Evolutionary conservation across 2,329 filamentous ascomycete genomes (phyloP), one percentile per base, ranked within the genome.

Genomic region (Grosmannia penicillata): DNA sequence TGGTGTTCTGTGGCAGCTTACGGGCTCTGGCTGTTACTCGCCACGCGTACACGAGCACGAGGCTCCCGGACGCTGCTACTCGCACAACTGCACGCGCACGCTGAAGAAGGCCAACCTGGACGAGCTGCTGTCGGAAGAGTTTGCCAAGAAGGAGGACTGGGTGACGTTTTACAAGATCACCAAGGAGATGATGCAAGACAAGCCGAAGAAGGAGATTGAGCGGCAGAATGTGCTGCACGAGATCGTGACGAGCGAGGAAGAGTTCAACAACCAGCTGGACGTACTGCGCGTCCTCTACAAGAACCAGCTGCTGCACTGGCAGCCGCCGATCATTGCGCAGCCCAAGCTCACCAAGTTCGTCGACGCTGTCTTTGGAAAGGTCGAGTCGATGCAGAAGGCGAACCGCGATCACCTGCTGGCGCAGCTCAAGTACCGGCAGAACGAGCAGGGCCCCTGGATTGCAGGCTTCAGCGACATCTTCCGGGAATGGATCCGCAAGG

Each of bases 401-500:
- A 96, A 96, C 57, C 91, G 93, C 56, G 87, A 95, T 45, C 80
- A 91, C 55, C 70, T 98, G 17, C 63, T 98, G 19, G 82, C 89
- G 2, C 89, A 95, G 56, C 72, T 98, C 50, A 96, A 96, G 53
- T 98, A 96, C 55, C 77, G 91, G 21, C 91, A 98, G 56, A 82
- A 91, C 51, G 91, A 96, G 54, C 89, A 98, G 60, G 91, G 91
- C 0, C 91, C 91, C 0, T 98, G 86, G 77, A 79, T 98, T 42
- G 68, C 74, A 11, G 91, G 91, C 4, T 95, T 95, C 59, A 95
- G 87, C 54, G 91, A 96, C 52, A 84, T 98, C 36, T 96, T 98
- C 65, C 71, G 91, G 42, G 91, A 98, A 60, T 98, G 91, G 91
- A 94, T 96, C 45, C 75, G 91, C 45, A 96, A 95, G 57, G 91